A percentile compares a stretch with the other conserved stretches of the same genome.
Evolutionary conservation across 2,329 filamentous ascomycete species (phyloP).

Genomic region (Chalara sp.): DNA sequence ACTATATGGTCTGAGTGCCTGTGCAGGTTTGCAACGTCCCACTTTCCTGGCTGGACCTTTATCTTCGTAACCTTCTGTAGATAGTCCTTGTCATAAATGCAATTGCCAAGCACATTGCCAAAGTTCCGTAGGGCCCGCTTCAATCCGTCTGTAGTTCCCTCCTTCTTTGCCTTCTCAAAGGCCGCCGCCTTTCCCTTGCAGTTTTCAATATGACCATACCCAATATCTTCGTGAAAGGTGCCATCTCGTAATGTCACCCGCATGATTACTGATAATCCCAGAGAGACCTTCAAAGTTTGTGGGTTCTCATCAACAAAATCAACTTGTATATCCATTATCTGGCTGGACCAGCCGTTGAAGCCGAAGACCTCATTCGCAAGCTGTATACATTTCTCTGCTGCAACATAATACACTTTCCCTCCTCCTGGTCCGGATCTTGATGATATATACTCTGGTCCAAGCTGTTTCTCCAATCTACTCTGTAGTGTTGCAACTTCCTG

Average conservation of each 20-base stretch:
- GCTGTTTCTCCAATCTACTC: constrained; percentile 79
- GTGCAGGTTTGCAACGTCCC: constrained; percentile 73
- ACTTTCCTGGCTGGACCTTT: constrained; percentile 71
- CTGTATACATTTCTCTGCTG: constrained; percentile 94
- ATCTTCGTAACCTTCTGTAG: constrained; percentile 83
- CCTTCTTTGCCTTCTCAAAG: constrained; percentile 98
- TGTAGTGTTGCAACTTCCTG: constrained; percentile 84
- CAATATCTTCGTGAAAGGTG: constrained; percentile 96
- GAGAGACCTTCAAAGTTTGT: constrained; percentile 68
- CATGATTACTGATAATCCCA: constrained; percentile 86
- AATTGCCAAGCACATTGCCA: constrained; percentile 96
- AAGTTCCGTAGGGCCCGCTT: constrained; percentile 88
- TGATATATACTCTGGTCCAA: constrained; percentile 94
- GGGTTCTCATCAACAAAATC: constrained; percentile 90
- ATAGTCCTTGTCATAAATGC: constrained; percentile 95
- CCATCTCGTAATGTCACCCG: constrained; percentile 87
- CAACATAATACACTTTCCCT: constrained; percentile 83
- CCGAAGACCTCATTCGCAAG: constrained; percentile 94
- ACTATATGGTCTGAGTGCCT: constrained; percentile 62
- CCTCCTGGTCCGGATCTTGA: constrained; percentile 76
- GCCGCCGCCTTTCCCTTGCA: constrained; percentile 90
- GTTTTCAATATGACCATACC: constrained; percentile 95
- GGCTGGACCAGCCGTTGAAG: constrained; percentile 95
- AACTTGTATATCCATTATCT: constrained; percentile 90
- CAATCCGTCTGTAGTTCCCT: constrained; percentile 89